Percentiles rank a stretch among this genome's conserved stretches.
These are phyloP conservation scores for Gremmenia infestans DNA, from an alignment of 2,329 filamentous ascomycete genomes.

Conservation along the genomic window DNA sequence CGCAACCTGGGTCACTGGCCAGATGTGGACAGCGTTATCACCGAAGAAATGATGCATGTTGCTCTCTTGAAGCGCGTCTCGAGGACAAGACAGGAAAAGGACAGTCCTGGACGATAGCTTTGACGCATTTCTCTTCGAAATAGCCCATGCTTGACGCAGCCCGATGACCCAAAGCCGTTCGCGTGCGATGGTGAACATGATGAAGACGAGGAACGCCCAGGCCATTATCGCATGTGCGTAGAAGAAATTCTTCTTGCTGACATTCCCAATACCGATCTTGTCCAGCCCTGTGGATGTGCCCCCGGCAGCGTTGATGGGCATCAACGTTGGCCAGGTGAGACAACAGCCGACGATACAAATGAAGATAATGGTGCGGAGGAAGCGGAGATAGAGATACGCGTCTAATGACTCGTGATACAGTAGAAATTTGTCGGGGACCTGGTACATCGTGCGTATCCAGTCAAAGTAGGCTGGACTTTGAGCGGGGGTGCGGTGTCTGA, in stretches of 20 bases:
- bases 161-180: background rate
- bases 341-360: background rate
- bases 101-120: background rate
- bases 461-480: background rate
- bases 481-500: background rate
- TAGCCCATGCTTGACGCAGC: background rate
- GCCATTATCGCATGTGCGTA: background rate
- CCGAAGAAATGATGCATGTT: background rate
- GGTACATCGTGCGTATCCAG: background rate
- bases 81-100: background rate
- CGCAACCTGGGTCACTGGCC: background rate
- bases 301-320: background rate
- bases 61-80: background rate
- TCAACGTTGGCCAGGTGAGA: background rate
- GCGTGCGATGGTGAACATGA: background rate
- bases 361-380: background rate
- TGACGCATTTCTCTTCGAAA: background rate
- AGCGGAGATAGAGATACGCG: background rate
- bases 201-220: background rate
- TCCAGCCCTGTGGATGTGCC: background rate
- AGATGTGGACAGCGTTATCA: background rate
- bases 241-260: background rate
- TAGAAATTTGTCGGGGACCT: background rate
- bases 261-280: background rate
- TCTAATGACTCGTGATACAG: background rate